Base-by-base conservation (phyloP, 1,139 yeast genomes). In the Hansenula lynferdii region DNA sequence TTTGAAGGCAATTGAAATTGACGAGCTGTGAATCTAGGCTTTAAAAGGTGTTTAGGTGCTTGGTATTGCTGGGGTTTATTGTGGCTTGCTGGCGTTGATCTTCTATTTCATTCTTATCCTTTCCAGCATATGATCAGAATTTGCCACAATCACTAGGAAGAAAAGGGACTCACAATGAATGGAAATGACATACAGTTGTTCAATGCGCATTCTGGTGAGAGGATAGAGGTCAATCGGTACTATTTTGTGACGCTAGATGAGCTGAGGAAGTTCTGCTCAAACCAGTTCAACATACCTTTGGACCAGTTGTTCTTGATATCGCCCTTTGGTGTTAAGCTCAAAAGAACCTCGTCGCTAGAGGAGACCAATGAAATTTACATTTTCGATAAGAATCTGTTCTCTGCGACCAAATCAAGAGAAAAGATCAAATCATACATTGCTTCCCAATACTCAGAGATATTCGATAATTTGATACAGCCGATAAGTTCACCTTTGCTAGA, bases 261-360 rank as follows among this genome's bases (percentile, higher is more conserved):
- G 23, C 63, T 80, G 40, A 75, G 72, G 49, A 62, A 56, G 21
- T 75, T 70, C 57, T 61, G 70, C 47, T 38, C 69, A 39, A 54
- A 60, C 8, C 59, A 63, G 29, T 65, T 77, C 49, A 60, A 57
- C 28, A 68, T 72, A 6, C 64, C 68, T 1, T 40, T 49, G 1
- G 73, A 69, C 19, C 72, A 77, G 47, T 56, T 80, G 31, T 76
- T 82, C 47, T 60, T 83, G n/a, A 59, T 83, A 32, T 71, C 85
- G 1, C 76, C 85, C 3, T 80, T 73, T 59, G 92, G 89, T 0
- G 69, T 74, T 34, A 77, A 74, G 49, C 63, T 81, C 47, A 78
- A 75, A 55, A 77, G 68, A 49, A 64, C 68, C 28, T 69, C 72
- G 53, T 50, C 50, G 10, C 42, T 45, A 31, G 57, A 50, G 34